These are phyloP conservation scores for Persicaria maculosa DNA, from an alignment of 148 eudicot species.

Conservation along the genomic window DNA sequence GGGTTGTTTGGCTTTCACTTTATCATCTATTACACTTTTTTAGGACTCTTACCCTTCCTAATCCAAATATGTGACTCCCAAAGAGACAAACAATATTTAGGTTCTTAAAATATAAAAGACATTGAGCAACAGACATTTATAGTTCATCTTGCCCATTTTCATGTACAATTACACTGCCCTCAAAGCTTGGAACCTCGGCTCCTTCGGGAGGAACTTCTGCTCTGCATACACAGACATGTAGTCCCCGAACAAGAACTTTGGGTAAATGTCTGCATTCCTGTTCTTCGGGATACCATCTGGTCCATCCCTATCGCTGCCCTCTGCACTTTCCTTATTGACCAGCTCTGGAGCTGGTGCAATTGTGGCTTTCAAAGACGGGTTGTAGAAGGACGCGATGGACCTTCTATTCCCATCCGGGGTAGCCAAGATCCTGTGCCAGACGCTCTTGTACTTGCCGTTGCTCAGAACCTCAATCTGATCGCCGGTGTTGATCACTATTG, in stretches of 20 bases:
- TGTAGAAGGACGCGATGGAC: slow-evolving; percentile 79
- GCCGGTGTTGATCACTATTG: slow-evolving; percentile 85
- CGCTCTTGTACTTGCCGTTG: slow-evolving; percentile 86
- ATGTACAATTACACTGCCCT: slow-evolving; percentile 29
- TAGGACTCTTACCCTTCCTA: background rate
- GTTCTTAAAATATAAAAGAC: background rate
- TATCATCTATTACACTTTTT: background rate
- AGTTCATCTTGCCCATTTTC: background rate
- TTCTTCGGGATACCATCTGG: background rate
- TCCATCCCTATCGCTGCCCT: slow-evolving; percentile 12
- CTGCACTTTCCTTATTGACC: slow-evolving; percentile 6
- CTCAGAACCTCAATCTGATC: slow-evolving; percentile 89
- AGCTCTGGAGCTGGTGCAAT: slow-evolving; percentile 64
- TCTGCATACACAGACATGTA: slow-evolving; percentile 78
- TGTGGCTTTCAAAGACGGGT: slow-evolving; percentile 58
- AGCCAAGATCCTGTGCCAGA: slow-evolving; percentile 73
- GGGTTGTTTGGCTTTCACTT: background rate
- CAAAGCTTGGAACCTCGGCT: slow-evolving; percentile 79
- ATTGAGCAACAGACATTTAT: background rate
- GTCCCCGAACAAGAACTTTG: slow-evolving; percentile 73
- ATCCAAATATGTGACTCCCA: background rate
- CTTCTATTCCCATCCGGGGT: slow-evolving; percentile 46
- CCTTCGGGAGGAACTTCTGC: slow-evolving; percentile 80
- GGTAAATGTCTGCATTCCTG: slow-evolving; percentile 27
- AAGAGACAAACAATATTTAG: background rate